Evolutionary conservation across 495 filamentous ascomycete genomes (phyloP).

Genomic region (Hypoxylon subgilvum): DNA sequence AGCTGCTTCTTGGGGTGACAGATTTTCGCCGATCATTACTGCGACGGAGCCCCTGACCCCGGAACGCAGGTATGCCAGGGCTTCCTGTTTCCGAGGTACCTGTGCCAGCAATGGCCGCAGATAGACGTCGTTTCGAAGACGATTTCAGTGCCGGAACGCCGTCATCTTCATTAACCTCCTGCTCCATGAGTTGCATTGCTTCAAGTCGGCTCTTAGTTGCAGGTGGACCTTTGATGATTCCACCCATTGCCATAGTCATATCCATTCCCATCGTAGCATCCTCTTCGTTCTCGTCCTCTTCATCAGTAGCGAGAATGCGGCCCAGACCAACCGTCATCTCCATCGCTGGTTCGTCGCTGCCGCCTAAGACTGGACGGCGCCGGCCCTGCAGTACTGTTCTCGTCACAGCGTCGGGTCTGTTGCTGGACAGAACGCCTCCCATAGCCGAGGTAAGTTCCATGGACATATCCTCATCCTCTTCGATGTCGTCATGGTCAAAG

Average conservation of each 20-base stretch:
- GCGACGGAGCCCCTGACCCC: conserved; percentile 60
- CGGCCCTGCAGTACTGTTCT: conserved; percentile 31
- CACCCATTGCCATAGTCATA: conserved; percentile 63
- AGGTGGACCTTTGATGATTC: conserved; percentile 52
- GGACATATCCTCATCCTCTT: conserved; percentile 70
- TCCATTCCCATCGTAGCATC: conserved; percentile 65
- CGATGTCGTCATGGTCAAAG: conserved; percentile 36
- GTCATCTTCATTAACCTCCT: conserved; percentile 60
- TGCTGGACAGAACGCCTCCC: conserved; percentile 64
- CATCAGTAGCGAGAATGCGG: conserved; percentile 61
- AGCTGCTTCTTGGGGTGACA: conserved; percentile 47
- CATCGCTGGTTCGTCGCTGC: conserved; percentile 58
- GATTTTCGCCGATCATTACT: conserved; percentile 52
- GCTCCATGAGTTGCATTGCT: conserved; percentile 65
- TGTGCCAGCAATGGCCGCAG: conserved; percentile 47
- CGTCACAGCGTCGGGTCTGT: conserved; percentile 32
- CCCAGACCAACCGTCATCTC: conserved; percentile 77
- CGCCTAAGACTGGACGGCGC: conserved; percentile 39
- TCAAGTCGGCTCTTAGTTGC: conserved; percentile 50
- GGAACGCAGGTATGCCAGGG: conserved; percentile 62
- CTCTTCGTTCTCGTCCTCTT: conserved; percentile 50
- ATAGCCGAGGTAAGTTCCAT: conserved; percentile 82
- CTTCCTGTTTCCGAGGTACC: conserved; percentile 66
- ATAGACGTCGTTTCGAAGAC: conserved; percentile 44
- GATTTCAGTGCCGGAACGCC: conserved; percentile 62